phyloP scores from a whole-genome alignment of 2,329 filamentous ascomycete genomes.

The Alternaria postmessia region DNA sequence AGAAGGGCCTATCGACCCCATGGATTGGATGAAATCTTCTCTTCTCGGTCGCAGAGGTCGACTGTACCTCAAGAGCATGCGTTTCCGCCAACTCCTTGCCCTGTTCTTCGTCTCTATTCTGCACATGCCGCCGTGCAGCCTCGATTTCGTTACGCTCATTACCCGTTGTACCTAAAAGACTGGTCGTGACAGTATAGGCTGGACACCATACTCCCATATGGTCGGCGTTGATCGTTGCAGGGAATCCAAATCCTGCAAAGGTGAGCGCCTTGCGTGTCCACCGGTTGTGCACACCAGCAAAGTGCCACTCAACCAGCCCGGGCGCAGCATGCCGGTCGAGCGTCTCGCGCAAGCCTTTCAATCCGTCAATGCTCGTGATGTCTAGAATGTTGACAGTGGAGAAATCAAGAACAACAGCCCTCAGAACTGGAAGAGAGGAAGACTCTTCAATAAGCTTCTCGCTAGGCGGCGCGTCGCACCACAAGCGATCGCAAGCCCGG shows the following conservation, averaged over 20 bases:
- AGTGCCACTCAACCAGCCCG: constrained; percentile 51
- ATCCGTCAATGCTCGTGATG: constrained; percentile 62
- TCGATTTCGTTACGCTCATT: constrained; percentile 23
- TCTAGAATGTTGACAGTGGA: constrained; percentile 65
- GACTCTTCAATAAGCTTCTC: constrained; percentile 17
- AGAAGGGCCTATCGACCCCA: constrained; percentile 38
- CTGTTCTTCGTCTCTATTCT: constrained; percentile 19
- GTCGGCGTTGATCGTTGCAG: constrained; percentile 10
- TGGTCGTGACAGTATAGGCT: constrained; percentile 30
- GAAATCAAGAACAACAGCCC: constrained; percentile 65
- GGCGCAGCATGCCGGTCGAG: constrained; percentile 60
- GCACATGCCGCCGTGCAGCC: constrained; percentile 1
- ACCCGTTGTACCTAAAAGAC: constrained; percentile 24
- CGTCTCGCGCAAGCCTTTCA: constrained; percentile 64
- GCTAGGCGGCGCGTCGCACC: constrained; percentile 61
- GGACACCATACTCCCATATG: constrained; percentile 32
- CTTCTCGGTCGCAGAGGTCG: background rate
- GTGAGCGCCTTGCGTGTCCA: constrained; percentile 66
- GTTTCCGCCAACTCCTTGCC: background rate
- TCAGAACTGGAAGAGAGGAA: constrained; percentile 55
- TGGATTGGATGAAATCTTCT: constrained; percentile 18
- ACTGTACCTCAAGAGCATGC: background rate
- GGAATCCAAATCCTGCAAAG: constrained; percentile 63
- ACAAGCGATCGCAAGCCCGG: constrained; percentile 56
- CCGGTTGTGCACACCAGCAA: constrained; percentile 62